Evolutionary conservation across 768 basidiomycete genomes (phyloP), one percentile per base, ranked within the genome.

Genomic region (Auricularia sp.): DNA sequence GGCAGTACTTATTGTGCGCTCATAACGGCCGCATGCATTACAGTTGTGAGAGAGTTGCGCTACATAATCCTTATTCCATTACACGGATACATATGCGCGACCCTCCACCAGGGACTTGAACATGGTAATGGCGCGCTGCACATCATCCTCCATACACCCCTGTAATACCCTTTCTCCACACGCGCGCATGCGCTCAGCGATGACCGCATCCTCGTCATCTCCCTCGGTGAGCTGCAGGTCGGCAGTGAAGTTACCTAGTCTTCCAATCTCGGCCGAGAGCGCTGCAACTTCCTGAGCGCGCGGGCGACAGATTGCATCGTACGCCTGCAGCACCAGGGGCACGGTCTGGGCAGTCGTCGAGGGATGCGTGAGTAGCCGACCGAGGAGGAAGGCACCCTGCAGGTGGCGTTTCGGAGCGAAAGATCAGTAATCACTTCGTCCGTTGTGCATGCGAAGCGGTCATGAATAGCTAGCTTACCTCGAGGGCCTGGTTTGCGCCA

Each of bases 401-500:
- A 8, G 16, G 29, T 29, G 29, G 29, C 29, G 29, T 29, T 29
- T 29, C 2, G 29, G 2, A 29, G 29, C 29, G 29, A 29, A 29
- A 29, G 29, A 3, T 29, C 29, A 29, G 29, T 1, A 29, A 29
- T 29, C 29, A 29, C 29, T 29, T 29, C 29, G 29, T 29, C 29
- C 29, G 29, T 29, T 29, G 29, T 29, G 29, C 29, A 29, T 29
- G 29, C 29, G 2, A 29, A 29, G 29, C 29, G 29, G 29, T 29
- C 29, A 29, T 29, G 29, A 29, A 29, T 29, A 29, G 29, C 29
- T 29, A 29, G 59, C 70, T 11, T 54, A 80, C 80, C 71, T 83
- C 83, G n/a, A 82, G 76, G 1, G 81, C 81, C 62, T 81, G 80
- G 3, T 80, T 79, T 3, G 80, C 83, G 3, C 82, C 81, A 0